phyloP scores from a whole-genome alignment of 192 early-diverging fungal species.

The Rhizophagus prolifer region DNA sequence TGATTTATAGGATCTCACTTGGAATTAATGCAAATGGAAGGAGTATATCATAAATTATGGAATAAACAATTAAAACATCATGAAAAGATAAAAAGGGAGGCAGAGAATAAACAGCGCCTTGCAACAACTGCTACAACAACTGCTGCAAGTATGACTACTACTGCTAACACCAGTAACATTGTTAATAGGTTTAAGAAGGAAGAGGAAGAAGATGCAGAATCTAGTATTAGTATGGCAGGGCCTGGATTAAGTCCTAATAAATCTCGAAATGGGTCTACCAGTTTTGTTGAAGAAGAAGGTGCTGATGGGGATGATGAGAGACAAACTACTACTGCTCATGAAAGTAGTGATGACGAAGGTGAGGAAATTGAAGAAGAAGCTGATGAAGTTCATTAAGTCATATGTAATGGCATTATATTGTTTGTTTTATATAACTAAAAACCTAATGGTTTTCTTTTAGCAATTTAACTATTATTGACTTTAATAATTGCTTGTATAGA shows the following conservation, averaged over 20 bases:
- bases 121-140: neutral
- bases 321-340: conserved; percentile 3
- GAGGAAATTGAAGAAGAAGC: neutral
- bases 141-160: neutral
- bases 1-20: conserved; percentile 44
- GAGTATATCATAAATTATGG: conserved; percentile 80
- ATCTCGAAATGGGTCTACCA: neutral
- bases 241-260: neutral
- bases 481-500: too few relatives aligned
- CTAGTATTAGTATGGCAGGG: neutral
- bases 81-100: conserved; percentile 23
- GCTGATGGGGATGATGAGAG: conserved; percentile 14
- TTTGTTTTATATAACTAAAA: too few relatives aligned
- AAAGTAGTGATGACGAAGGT: conserved; percentile 15
- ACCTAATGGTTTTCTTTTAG: too few relatives aligned
- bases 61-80: conserved; percentile 44
- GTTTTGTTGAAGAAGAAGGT: conserved; percentile 8
- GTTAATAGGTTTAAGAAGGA: neutral
- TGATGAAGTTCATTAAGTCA: neutral
- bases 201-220: neutral
- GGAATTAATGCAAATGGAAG: conserved; percentile 53
- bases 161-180: neutral
- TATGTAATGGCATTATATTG: too few relatives aligned
- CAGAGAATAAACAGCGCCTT: conserved; percentile 1
- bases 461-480: too few relatives aligned